These are phyloP conservation scores for Apocynum venetum DNA, from an alignment of 257 asterid species.

Conservation along the genomic window DNA sequence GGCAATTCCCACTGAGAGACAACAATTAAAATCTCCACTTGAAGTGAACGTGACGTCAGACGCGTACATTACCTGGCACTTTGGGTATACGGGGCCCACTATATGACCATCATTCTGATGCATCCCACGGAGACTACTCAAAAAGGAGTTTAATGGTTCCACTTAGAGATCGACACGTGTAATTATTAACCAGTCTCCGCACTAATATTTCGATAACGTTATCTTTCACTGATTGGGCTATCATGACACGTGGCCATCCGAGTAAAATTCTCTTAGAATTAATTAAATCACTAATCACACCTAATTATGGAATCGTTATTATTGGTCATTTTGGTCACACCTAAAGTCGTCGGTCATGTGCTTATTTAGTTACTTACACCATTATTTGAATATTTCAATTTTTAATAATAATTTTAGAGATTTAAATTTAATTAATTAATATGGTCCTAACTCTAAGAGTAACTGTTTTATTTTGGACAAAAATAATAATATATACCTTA, in stretches of 20 bases:
- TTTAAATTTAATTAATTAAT: too few species aligned
- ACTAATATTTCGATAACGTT: conserved; percentile 47
- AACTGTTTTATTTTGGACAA: too few species aligned
- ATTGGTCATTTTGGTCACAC: not conserved
- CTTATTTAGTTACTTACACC: too few species aligned
- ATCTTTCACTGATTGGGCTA: conserved; percentile 40
- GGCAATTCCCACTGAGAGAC: too few species aligned
- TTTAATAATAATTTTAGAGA: too few species aligned
- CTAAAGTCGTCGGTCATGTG: too few species aligned
- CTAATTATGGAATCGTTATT: not conserved
- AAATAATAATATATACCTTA: too few species aligned
- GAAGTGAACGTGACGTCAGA: not conserved
- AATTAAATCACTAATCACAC: not conserved
- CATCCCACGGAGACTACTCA: not conserved
- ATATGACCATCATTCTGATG: not conserved
- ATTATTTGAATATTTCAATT: too few species aligned
- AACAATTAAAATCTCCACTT: not conserved
- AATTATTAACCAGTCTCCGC: conserved; percentile 14
- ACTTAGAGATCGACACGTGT: conserved; percentile 26
- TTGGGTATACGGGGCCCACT: conserved; percentile 10
- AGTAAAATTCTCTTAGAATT: conserved; percentile 4
- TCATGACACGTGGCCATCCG: conserved; percentile 39
- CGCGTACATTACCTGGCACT: conserved; percentile 6
- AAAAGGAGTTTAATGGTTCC: conserved; percentile 12
- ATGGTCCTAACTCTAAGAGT: too few species aligned